Evolutionary conservation across 495 filamentous ascomycete species (phyloP).

Genomic region (Elaphomyces granulatus): DNA sequence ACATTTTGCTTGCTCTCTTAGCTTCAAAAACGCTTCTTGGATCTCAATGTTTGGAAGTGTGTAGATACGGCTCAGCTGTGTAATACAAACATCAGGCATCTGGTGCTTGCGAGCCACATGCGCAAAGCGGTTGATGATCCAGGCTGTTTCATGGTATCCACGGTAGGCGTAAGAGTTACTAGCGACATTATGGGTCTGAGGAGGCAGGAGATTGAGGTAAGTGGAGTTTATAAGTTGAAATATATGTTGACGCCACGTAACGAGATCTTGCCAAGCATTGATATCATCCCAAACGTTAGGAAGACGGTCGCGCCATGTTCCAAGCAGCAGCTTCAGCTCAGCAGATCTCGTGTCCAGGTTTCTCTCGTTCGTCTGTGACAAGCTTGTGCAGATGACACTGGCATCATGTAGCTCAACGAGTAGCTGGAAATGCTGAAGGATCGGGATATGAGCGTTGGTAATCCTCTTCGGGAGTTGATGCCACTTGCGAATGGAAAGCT

Average conservation of each 20-base stretch:
- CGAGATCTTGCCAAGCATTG: constrained; percentile 95
- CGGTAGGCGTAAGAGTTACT: constrained; percentile 90
- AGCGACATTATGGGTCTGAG: constrained; percentile 58
- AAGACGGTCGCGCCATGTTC: constrained; percentile 88
- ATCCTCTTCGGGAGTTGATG: constrained; percentile 86
- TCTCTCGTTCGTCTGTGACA: constrained; percentile 62
- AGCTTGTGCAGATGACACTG: constrained; percentile 81
- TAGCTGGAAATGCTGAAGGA: constrained; percentile 95
- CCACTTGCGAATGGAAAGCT: constrained; percentile 95
- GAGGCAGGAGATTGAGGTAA: constrained; percentile 75
- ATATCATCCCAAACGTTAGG: constrained; percentile 99
- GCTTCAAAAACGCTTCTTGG: constrained; percentile 94
- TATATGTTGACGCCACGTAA: constrained; percentile 98
- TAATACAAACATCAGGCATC: constrained; percentile 92
- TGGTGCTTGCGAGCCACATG: constrained; percentile 96
- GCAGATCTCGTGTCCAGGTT: constrained; percentile 92
- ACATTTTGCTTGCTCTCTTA: constrained; percentile 93
- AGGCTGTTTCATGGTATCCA: constrained; percentile 96
- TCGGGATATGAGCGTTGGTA: constrained; percentile 87
- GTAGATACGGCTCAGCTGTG: constrained; percentile 92
- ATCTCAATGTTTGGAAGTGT: constrained; percentile 99
- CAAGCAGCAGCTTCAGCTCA: constrained; percentile 85
- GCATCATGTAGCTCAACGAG: constrained; percentile 98
- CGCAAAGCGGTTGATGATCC: constrained; percentile 99
- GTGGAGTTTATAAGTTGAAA: constrained; percentile 93